Evolutionary conservation across 331 rosid genomes (phyloP).

Genomic region (Cucumis variabilis): DNA sequence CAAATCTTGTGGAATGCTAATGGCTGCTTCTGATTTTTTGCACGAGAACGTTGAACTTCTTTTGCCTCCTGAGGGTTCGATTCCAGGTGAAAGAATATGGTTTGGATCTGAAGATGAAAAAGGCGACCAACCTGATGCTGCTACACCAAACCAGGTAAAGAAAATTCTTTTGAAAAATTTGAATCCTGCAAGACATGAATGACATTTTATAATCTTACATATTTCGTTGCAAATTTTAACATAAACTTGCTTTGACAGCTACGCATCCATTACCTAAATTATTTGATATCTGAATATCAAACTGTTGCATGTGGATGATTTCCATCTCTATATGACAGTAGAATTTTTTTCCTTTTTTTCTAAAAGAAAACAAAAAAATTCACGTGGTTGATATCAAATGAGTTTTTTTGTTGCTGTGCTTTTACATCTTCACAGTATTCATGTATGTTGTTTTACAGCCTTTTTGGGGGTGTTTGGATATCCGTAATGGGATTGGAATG

Average conservation of each 20-base stretch:
- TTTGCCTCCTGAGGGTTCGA: constrained; percentile 79
- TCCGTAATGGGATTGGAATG: no score
- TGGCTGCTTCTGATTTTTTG: constrained; percentile 93
- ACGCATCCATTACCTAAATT: neutral
- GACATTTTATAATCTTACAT: neutral
- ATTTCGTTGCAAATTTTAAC: neutral
- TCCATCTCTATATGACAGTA: neutral
- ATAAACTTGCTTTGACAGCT: neutral
- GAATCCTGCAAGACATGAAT: neutral
- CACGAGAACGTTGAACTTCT: constrained; percentile 92
- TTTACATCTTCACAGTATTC: constrained; percentile 18
- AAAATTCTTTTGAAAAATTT: neutral
- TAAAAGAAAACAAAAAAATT: neutral
- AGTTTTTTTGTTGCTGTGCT: neutral
- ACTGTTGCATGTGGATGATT: neutral
- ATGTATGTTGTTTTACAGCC: neutral
- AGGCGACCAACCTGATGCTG: constrained; percentile 72
- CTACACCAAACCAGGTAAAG: constrained; percentile 81
- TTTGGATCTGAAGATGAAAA: constrained; percentile 74
- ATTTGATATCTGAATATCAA: neutral
- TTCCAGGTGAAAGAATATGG: constrained; percentile 91
- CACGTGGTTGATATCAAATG: neutral
- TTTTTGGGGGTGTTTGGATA: neutral
- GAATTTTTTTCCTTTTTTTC: neutral
- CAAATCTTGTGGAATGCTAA: constrained; percentile 91